Conservation (phyloP, 1,284 basidiomycete genomes). For the Meripilus lineatus region DNA sequence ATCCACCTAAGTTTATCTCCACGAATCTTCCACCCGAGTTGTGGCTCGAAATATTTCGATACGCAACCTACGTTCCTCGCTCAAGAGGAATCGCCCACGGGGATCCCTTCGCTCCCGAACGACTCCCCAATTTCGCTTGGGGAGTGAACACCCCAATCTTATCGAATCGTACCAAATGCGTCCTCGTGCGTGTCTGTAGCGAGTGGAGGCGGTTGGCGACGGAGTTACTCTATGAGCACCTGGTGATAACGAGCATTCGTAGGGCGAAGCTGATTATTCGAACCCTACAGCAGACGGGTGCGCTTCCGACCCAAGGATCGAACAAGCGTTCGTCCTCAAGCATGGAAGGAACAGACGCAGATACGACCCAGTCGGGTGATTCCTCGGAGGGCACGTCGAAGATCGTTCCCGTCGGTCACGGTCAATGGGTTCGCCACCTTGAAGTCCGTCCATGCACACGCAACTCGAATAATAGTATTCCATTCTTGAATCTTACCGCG, state of each 20-base stretch:
- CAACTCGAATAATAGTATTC: conserved; percentile 10
- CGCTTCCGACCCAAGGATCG: neutral
- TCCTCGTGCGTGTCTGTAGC: conserved; percentile 44
- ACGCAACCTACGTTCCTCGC: conserved; percentile 42
- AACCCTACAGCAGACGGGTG: conserved; percentile 12
- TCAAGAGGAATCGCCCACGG: conserved; percentile 17
- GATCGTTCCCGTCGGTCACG: conserved; percentile 12
- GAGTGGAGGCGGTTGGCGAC: conserved; percentile 41
- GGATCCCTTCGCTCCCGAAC: conserved; percentile 20
- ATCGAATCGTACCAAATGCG: conserved; percentile 42
- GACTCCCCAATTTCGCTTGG: conserved; percentile 24
- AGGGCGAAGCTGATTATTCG: conserved; percentile 15
- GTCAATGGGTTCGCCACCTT: conserved; percentile 21
- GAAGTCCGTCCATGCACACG: conserved; percentile 18
- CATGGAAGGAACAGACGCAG: neutral
- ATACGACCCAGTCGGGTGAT: neutral
- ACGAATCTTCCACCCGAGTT: conserved; percentile 49
- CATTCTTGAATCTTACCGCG: conserved; percentile 18
- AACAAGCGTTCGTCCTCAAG: no score
- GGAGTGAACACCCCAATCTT: conserved; percentile 24
- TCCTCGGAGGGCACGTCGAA: neutral
- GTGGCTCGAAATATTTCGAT: conserved; percentile 54
- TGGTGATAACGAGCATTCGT: conserved; percentile 23
- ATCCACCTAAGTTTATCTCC: no score
- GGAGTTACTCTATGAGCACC: conserved; percentile 43